Evolutionary conservation across 345 rosid genomes (phyloP), one percentile per base, ranked within the genome.

Genomic region (Populus deltoides): DNA sequence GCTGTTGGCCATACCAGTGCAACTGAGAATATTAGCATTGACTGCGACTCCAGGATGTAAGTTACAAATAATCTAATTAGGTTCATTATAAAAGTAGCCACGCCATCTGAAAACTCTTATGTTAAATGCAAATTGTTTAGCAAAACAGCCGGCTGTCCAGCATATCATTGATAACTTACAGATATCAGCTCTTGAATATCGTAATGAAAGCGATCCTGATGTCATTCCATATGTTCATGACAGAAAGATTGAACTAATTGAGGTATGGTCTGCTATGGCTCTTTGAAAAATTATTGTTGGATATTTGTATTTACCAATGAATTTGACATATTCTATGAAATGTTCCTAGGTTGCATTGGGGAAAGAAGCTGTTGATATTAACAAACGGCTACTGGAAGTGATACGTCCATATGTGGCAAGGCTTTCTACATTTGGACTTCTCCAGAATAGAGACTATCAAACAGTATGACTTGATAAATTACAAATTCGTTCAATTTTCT

Each of bases 41-140:
- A 95, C 96, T 39, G 99, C 98, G 70, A 95, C 98, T 74, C 98
- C 98, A 79, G 99, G 99, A 81, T 93, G 99, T 95, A 90, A 92
- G 99, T 86, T 43, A 67, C 68, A 49, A 61, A 70, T 24, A 15
- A 10, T 79, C 49, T 71, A 31, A 57, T 47, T 77, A 51, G 6
- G 16, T 71, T 78, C 24, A 43, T 33, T 20, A 49, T 73, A 70
- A 13, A 39, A 12, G 61, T 68, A 35, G 49, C 22, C 41, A 15
- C 5, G 12, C 15, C 62, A 57, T 68, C 70, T 66, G 75, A 43
- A 65, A 80, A 66, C 65, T 25, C 81, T 84, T 10, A 59, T 22
- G 33, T 68, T 66, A 8, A 74, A 77, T 75, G 33, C 39, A 24
- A 29, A 53, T 74, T 76, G 70, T 68, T 80, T 92, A 95, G 98